Percentiles rank a stretch among this genome's conserved stretches.
These are phyloP conservation scores for Schwanniomyces vanrijiae DNA, from an alignment of 805 yeast species.

Conservation along the genomic window DNA sequence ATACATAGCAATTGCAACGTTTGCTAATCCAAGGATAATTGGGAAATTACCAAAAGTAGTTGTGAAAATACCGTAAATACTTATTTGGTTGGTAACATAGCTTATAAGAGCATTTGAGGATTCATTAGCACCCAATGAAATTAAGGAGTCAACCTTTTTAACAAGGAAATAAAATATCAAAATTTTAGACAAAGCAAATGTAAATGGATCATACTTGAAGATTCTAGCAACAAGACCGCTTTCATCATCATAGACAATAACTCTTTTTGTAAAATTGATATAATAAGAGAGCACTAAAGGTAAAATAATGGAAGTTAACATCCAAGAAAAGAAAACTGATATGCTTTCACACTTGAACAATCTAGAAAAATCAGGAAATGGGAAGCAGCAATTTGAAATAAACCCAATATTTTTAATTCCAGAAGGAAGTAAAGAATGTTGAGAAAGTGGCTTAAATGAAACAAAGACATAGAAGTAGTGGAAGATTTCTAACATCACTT, in stretches of 20 bases:
- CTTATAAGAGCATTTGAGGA: constrained; percentile 28
- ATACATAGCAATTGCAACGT: constrained; percentile 48
- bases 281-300: constrained; percentile 50
- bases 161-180: constrained; percentile 40
- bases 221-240: constrained; percentile 34
- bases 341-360: constrained; percentile 27
- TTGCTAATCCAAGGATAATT: constrained; percentile 45
- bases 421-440: constrained; percentile 37
- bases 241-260: constrained; percentile 33
- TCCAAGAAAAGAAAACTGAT: constrained; percentile 42
- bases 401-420: constrained; percentile 30
- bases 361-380: constrained; percentile 36
- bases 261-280: constrained; percentile 50
- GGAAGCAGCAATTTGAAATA: constrained; percentile 18
- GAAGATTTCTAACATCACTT: constrained; percentile 24
- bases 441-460: constrained; percentile 34
- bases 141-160: constrained; percentile 30
- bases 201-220: constrained; percentile 53
- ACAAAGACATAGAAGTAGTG: constrained; percentile 33
- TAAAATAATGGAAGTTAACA: constrained; percentile 33
- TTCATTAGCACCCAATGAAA: constrained; percentile 21
- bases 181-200: constrained; percentile 49
- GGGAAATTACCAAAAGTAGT: constrained; percentile 47
- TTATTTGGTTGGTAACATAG: constrained; percentile 34
- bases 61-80: constrained; percentile 36